Percentiles rank a stretch among this genome's conserved stretches.
Conservation (phyloP, 202 grass and related monocot species). For the Panicum virgatum region DNA sequence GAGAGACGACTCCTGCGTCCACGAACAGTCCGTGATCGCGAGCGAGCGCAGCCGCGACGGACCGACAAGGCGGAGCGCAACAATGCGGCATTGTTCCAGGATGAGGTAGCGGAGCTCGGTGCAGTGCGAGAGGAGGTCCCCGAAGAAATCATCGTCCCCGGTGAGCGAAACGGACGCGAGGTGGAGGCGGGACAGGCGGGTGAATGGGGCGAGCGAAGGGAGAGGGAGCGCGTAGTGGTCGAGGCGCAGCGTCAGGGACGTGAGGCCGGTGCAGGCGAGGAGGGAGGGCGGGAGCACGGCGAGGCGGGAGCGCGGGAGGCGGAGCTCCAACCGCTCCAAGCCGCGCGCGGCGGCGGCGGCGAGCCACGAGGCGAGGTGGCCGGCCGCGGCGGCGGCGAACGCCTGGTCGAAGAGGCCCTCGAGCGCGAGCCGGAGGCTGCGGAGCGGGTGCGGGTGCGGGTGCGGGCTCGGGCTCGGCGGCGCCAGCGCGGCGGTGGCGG, state of each 20-base stretch:
- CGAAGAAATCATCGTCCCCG: constrained; percentile 38
- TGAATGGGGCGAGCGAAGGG: constrained; percentile 38
- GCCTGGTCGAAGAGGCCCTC: constrained; percentile 46
- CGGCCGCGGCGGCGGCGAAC: constrained; percentile 37
- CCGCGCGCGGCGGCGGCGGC: constrained; percentile 46
- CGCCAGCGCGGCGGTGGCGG: constrained; percentile 26
- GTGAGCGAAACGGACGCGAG: constrained; percentile 34
- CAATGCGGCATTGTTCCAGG: constrained; percentile 47
- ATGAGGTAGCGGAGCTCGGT: constrained; percentile 23
- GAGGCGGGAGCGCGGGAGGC: constrained; percentile 55
- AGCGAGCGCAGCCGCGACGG: constrained; percentile 38
- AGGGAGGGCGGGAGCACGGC: constrained; percentile 43
- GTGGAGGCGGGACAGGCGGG: constrained; percentile 39
- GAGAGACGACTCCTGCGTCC: constrained; percentile 43
- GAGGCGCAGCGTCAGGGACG: constrained; percentile 45
- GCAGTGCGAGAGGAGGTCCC: constrained; percentile 44
- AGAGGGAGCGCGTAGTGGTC: constrained; percentile 42
- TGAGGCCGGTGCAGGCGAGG: constrained; percentile 44
- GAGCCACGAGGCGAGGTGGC: constrained; percentile 51
- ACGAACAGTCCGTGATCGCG: constrained; percentile 43
- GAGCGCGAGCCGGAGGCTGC: constrained; percentile 44
- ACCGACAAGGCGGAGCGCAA: constrained; percentile 38
- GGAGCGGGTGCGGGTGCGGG: constrained; percentile 43
- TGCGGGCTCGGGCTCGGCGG: not conserved
- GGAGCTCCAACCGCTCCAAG: constrained; percentile 46